Conservation (phyloP, 1,284 basidiomycete species). For the Meripilus lineatus region DNA sequence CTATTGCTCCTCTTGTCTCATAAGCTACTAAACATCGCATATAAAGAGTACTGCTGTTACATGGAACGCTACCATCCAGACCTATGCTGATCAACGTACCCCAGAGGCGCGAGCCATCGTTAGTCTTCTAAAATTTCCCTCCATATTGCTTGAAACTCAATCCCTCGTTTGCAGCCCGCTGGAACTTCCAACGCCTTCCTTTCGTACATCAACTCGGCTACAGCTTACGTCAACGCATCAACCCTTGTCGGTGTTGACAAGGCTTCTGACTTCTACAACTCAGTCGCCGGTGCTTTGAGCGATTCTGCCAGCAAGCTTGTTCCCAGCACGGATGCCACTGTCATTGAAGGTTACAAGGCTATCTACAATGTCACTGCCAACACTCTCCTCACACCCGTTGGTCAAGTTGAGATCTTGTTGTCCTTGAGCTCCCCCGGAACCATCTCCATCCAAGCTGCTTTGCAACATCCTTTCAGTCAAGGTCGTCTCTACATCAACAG, state of each 20-base stretch:
- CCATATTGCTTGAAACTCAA: slow-evolving; percentile 7
- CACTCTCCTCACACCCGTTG: slow-evolving; percentile 39
- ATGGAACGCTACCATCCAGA: slow-evolving; percentile 42
- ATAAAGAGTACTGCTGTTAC: slow-evolving; percentile 42
- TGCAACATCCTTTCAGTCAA: slow-evolving; percentile 60
- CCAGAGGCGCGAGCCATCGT: too few relatives aligned
- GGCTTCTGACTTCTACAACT: slow-evolving; percentile 26
- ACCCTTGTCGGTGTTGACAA: slow-evolving; percentile 38
- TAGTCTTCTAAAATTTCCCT: too few relatives aligned
- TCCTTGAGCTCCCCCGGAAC: slow-evolving; percentile 37
- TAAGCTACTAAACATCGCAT: slow-evolving; percentile 10
- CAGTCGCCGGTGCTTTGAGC: slow-evolving; percentile 31
- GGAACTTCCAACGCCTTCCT: slow-evolving; percentile 38
- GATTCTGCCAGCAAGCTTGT: slow-evolving; percentile 37
- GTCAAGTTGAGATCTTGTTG: slow-evolving; percentile 61
- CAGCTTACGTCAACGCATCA: slow-evolving; percentile 59
- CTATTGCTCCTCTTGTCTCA: background rate
- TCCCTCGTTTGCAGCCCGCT: slow-evolving; percentile 6
- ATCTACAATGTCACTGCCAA: slow-evolving; percentile 50
- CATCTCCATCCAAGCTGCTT: slow-evolving; percentile 57
- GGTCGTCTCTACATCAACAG: slow-evolving; percentile 43
- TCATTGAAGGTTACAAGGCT: slow-evolving; percentile 58
- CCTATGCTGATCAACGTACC: background rate
- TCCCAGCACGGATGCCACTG: slow-evolving; percentile 42
- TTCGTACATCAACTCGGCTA: slow-evolving; percentile 64